phyloP scores from a whole-genome alignment of 192 early-diverging fungal genomes.

The Mortierella alpina region DNA sequence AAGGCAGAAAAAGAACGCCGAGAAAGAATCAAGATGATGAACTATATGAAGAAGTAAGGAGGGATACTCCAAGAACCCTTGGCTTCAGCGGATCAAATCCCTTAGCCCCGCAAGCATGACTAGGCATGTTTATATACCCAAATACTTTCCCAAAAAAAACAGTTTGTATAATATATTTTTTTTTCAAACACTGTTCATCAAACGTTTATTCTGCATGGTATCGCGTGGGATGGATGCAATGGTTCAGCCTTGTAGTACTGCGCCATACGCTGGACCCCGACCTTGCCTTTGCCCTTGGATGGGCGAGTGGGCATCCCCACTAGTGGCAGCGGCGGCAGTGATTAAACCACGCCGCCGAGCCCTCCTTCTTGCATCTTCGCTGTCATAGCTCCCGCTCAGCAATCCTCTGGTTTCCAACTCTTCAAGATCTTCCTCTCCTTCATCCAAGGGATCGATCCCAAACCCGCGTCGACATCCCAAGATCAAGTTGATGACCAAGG shows the following conservation, averaged over 20 bases:
- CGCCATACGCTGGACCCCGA: background rate
- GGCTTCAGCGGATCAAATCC: constrained; percentile 1
- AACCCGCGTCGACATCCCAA: constrained; percentile 37
- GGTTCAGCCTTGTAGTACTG: background rate
- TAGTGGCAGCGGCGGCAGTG: background rate
- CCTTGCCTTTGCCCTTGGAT: constrained; percentile 1
- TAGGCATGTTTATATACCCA: too few relatives aligned
- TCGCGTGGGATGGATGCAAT: too few relatives aligned
- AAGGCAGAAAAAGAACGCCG: constrained; percentile 49
- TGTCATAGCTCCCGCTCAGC: constrained; percentile 11
- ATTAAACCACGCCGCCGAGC: constrained; percentile 4
- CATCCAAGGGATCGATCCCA: constrained; percentile 49
- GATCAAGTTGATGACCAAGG: constrained; percentile 54
- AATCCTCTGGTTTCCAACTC: constrained; percentile 23
- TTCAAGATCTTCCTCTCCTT: constrained; percentile 45
- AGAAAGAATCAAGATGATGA: constrained; percentile 39
- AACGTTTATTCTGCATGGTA: background rate
- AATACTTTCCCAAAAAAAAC: background rate
- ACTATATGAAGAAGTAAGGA: constrained; percentile 47
- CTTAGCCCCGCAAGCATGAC: too few relatives aligned
- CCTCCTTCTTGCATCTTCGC: constrained; percentile 14
- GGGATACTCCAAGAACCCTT: background rate
- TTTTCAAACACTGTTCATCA: background rate
- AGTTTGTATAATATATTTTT: background rate
- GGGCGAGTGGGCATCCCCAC: background rate